Percentiles rank a stretch among this genome's conserved stretches.
Conservation (phyloP, 768 basidiomycete species). For the Mycena epipterygia region DNA sequence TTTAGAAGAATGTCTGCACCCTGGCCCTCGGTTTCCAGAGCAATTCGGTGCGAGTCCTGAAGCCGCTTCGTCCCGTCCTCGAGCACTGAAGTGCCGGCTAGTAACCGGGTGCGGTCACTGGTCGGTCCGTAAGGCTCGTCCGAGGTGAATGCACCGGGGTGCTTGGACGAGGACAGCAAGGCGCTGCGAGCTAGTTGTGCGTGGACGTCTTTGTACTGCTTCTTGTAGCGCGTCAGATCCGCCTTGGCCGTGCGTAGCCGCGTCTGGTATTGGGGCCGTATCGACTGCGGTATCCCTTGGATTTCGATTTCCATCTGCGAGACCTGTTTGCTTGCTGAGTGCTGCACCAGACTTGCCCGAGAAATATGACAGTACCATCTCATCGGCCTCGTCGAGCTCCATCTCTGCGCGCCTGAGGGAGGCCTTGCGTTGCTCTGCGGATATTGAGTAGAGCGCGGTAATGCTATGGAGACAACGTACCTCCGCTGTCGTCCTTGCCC, state of each 20-base stretch:
- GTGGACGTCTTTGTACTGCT: constrained; percentile 80
- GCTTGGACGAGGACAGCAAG: constrained; percentile 71
- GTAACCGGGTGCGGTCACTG: constrained; percentile 83
- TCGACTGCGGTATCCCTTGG: constrained; percentile 91
- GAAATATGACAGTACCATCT: constrained; percentile 76
- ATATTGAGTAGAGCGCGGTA: constrained; percentile 13
- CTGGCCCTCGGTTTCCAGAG: constrained; percentile 96
- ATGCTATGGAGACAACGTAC: constrained; percentile 56
- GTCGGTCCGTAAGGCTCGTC: constrained; percentile 85
- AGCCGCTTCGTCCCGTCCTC: constrained; percentile 89
- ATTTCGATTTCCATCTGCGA: constrained; percentile 99
- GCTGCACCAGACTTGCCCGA: neutral
- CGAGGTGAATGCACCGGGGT: constrained; percentile 59
- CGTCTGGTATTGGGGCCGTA: constrained; percentile 81
- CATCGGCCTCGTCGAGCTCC: constrained; percentile 98
- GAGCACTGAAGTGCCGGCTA: constrained; percentile 82
- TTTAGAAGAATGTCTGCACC: constrained; percentile 93
- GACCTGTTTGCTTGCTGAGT: constrained; percentile 63
- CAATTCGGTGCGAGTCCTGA: constrained; percentile 92
- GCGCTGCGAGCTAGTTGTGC: constrained; percentile 80
- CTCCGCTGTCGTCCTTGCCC: constrained; percentile 74
- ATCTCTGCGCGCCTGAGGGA: constrained; percentile 88
- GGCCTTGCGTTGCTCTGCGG: constrained; percentile 83
- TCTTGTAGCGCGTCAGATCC: constrained; percentile 85
- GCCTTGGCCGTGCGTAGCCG: constrained; percentile 83